phyloP scores from a whole-genome alignment of 1,284 basidiomycete genomes.

The Sanghuangporus weigelae region DNA sequence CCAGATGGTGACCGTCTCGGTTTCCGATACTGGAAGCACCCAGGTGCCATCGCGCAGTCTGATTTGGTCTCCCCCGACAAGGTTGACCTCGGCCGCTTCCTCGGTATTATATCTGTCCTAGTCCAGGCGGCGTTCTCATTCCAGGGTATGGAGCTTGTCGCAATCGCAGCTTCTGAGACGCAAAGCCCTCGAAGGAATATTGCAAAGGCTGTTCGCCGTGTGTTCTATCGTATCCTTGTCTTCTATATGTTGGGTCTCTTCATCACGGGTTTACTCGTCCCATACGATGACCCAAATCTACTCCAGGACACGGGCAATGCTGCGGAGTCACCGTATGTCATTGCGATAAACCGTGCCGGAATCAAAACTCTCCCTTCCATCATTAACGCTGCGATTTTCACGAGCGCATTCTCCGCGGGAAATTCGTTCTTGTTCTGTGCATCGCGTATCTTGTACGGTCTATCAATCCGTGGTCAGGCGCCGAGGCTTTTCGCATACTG shows the following conservation, averaged over 20 bases:
- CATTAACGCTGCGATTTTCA: conserved; percentile 64
- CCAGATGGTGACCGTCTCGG: conserved; percentile 53
- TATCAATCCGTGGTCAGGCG: conserved; percentile 74
- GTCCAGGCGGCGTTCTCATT: conserved; percentile 82
- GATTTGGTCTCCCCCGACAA: conserved; percentile 38
- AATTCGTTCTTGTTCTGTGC: conserved; percentile 79
- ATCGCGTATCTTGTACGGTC: conserved; percentile 79
- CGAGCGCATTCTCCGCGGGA: conserved; percentile 78
- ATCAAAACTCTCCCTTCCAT: conserved; percentile 69
- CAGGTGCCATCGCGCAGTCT: conserved; percentile 51
- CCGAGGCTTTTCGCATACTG: conserved; percentile 58
- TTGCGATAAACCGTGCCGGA: conserved; percentile 74
- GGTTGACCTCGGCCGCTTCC: conserved; percentile 50
- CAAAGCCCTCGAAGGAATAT: conserved; percentile 76
- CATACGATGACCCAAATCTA: conserved; percentile 60
- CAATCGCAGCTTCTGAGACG: conserved; percentile 71
- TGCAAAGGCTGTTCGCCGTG: conserved; percentile 71
- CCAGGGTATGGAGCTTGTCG: conserved; percentile 81
- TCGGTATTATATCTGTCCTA: conserved; percentile 62
- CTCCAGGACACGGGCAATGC: conserved; percentile 52
- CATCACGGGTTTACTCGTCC: conserved; percentile 77
- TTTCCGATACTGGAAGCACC: conserved; percentile 70
- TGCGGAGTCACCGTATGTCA: conserved; percentile 74
- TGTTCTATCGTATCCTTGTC: conserved; percentile 74
- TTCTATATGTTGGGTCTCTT: conserved; percentile 76